These are phyloP conservation scores for Aspergillus neotritici DNA, from an alignment of 2,329 filamentous ascomycete genomes.

Conservation along the genomic window DNA sequence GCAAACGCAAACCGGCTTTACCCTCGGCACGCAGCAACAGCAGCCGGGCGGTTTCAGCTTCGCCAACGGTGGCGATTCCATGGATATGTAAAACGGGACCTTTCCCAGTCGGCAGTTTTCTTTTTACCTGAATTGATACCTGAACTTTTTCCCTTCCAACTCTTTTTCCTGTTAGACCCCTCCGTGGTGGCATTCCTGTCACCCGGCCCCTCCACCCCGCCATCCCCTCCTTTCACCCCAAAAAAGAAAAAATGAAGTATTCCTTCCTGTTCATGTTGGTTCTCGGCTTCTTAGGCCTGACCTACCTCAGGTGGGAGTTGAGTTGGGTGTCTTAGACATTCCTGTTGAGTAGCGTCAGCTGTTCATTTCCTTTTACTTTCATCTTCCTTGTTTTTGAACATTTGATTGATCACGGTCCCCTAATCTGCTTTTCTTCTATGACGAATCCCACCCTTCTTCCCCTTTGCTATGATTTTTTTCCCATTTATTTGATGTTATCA, in stretches of 20 bases:
- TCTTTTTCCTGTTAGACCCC: slow-evolving; percentile 12
- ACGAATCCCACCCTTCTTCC: slow-evolving; percentile 4
- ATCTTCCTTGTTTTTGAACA: neutral
- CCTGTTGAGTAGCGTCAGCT: no score
- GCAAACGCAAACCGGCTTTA: slow-evolving; percentile 70
- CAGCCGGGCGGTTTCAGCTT: slow-evolving; percentile 85
- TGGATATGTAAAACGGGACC: slow-evolving; percentile 60
- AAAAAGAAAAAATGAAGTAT: slow-evolving; percentile 1
- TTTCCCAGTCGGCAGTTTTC: slow-evolving; percentile 10
- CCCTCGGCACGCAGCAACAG: slow-evolving; percentile 58
- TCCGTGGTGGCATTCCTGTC: slow-evolving; percentile 4
- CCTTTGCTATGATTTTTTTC: slow-evolving; percentile 11
- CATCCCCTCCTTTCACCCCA: neutral
- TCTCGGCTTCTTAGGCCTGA: no score
- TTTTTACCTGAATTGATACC: slow-evolving; percentile 8
- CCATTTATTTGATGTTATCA: slow-evolving; percentile 22
- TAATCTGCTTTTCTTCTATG: slow-evolving; percentile 12
- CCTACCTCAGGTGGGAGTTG: no score
- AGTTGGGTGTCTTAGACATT: no score
- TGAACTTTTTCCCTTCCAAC: slow-evolving; percentile 10
- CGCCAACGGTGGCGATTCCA: slow-evolving; percentile 65
- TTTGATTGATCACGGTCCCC: no score
- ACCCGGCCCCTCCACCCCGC: neutral
- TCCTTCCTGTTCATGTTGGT: no score
- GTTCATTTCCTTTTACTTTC: neutral